Evolutionary conservation across 1,284 basidiomycete genomes (phyloP).

Genomic region (Cutaneotrichosporon cavernicola): DNA sequence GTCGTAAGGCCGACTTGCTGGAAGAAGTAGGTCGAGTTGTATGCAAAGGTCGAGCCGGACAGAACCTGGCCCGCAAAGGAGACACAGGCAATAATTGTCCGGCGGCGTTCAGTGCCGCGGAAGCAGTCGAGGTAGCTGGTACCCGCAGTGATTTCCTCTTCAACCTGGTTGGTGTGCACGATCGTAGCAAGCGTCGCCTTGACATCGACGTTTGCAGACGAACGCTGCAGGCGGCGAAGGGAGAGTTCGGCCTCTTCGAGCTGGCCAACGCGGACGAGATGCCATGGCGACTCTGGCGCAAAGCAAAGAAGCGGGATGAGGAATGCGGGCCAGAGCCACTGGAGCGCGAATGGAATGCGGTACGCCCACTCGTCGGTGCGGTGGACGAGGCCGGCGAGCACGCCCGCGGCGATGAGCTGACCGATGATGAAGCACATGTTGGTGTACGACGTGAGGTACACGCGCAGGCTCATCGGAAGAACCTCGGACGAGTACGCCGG

Average conservation of each 20-base stretch:
- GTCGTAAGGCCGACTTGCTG: conserved; percentile 23
- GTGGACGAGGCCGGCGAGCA: conserved; percentile 31
- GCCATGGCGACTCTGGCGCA: conserved; percentile 39
- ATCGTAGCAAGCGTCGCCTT: conserved; percentile 38
- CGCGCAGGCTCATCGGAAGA: conserved; percentile 44
- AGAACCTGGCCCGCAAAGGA: conserved; percentile 25
- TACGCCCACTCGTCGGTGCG: conserved; percentile 14
- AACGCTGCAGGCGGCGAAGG: conserved; percentile 25
- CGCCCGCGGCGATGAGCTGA: conserved; percentile 24
- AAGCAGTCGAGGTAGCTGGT: conserved; percentile 37
- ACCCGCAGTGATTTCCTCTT: conserved; percentile 27
- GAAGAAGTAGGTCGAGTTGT: conserved; percentile 33
- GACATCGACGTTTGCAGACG: conserved; percentile 29
- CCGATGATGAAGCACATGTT: conserved; percentile 58
- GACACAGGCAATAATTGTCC: conserved; percentile 22
- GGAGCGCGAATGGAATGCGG: conserved; percentile 48
- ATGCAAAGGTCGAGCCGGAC: conserved; percentile 28
- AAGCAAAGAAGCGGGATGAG: conserved; percentile 27
- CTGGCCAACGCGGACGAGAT: conserved; percentile 31
- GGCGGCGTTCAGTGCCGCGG: conserved; percentile 29
- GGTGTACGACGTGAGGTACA: conserved; percentile 44
- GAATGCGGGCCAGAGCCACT: conserved; percentile 52
- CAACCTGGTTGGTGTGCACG: conserved; percentile 38
- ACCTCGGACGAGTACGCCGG: conserved; percentile 57
- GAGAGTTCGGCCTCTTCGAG: conserved; percentile 28